Percentiles rank a stretch among this genome's conserved stretches.
These are phyloP conservation scores for Boletellus sp. DNA, from an alignment of 768 basidiomycete genomes.

Conservation along the genomic window DNA sequence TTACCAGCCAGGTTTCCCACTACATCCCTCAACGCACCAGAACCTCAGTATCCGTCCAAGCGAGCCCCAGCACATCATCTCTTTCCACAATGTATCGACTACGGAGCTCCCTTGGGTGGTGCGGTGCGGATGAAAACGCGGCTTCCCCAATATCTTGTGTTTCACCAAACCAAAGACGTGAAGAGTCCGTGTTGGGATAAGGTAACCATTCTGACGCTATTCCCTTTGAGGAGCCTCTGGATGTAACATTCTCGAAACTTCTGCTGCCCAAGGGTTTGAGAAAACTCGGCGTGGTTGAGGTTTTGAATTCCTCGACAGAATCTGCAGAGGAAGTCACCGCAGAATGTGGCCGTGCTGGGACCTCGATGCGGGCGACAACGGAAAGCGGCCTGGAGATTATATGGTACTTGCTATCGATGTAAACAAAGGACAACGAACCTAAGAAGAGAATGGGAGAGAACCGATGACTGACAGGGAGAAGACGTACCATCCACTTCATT, in stretches of 20 bases:
- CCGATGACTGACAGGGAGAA: not conserved
- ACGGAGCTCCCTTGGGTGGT: conserved; percentile 15
- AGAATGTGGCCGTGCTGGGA: conserved; percentile 12
- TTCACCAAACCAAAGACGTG: conserved; percentile 25
- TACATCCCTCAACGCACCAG: conserved; percentile 13
- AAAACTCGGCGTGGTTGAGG: conserved; percentile 56
- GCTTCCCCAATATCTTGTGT: conserved; percentile 19
- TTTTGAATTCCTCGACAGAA: conserved; percentile 23
- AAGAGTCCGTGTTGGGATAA: conserved; percentile 22
- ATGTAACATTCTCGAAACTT: conserved; percentile 45
- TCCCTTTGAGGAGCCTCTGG: conserved; percentile 19
- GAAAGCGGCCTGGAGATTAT: conserved; percentile 43
- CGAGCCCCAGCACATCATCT: conserved; percentile 37
- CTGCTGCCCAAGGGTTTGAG: conserved; percentile 54
- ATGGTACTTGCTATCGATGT: conserved; percentile 40
- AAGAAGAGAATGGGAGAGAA: conserved; percentile 11
- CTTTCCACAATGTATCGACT: conserved; percentile 19
- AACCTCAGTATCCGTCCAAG: conserved; percentile 44
- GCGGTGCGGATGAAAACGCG: conserved; percentile 13
- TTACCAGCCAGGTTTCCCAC: not conserved
- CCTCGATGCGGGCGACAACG: conserved; percentile 26
- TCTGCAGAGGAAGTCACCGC: conserved; percentile 13
- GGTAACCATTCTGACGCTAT: conserved; percentile 25
- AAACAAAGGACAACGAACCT: conserved; percentile 31
- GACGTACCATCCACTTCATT: conserved; percentile 46